Conservation (phyloP, 345 rosid genomes). For the Hevea brasiliensis region DNA sequence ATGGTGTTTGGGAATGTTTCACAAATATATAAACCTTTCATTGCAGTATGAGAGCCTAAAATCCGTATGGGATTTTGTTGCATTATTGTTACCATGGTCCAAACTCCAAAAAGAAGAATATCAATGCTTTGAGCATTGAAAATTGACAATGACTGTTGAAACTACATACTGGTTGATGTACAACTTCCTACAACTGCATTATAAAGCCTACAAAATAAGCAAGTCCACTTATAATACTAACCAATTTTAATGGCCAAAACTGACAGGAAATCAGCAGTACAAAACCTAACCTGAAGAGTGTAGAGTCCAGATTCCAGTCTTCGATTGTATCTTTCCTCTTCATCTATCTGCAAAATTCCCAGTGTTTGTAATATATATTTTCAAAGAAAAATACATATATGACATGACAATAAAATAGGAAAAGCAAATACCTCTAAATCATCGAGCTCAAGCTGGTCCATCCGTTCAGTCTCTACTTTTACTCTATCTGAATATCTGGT, state of each 20-base stretch:
- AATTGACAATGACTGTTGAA: background rate
- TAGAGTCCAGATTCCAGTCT: constrained; percentile 91
- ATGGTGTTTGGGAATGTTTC: background rate
- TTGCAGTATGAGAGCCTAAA: background rate
- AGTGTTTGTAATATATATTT: constrained; percentile 8
- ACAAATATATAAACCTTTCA: background rate
- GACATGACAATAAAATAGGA: constrained; percentile 5
- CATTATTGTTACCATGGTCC: background rate
- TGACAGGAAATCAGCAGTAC: background rate
- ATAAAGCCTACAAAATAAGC: background rate
- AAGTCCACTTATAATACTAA: background rate
- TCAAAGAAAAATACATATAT: constrained; percentile 11
- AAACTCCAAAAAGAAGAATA: background rate
- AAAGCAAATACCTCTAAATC: constrained; percentile 70
- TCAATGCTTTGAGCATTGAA: background rate
- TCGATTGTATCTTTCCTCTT: constrained; percentile 79
- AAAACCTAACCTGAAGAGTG: constrained; percentile 78
- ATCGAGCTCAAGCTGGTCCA: constrained; percentile 73
- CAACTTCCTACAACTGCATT: background rate
- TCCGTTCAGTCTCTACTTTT: constrained; percentile 65
- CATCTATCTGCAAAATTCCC: constrained; percentile 64
- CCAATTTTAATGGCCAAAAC: background rate
- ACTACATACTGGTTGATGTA: background rate
- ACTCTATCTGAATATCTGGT: constrained; percentile 82
- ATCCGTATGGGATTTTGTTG: background rate